Conservation (phyloP, 305 asterid species). For the Ajuga reptans region DNA sequence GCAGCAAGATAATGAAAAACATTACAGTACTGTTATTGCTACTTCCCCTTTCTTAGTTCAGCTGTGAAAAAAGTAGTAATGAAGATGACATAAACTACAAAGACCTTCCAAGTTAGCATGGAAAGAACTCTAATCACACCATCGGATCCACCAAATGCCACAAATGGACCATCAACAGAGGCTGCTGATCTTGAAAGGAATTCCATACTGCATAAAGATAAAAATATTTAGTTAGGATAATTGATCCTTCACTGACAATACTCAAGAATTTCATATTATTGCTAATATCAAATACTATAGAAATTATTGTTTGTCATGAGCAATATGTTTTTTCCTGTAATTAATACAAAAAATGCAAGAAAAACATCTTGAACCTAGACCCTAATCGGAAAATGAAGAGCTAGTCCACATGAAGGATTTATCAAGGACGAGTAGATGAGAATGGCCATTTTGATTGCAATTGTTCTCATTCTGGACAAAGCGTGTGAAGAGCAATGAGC, state of each 20-base stretch:
- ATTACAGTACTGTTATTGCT: slow-evolving; percentile 11
- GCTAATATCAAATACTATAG: not conserved
- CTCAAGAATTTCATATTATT: slow-evolving; percentile 4
- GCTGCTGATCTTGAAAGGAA: slow-evolving; percentile 63
- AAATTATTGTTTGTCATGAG: not conserved
- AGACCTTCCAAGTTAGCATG: slow-evolving; percentile 97
- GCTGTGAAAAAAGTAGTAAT: not conserved
- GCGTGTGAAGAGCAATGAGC: not conserved
- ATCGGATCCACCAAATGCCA: slow-evolving; percentile 95
- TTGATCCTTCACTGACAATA: slow-evolving; percentile 13
- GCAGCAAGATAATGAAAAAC: slow-evolving; percentile 21
- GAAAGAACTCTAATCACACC: slow-evolving; percentile 97
- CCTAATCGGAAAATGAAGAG: not conserved
- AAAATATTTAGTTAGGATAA: slow-evolving; percentile 18
- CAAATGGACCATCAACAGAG: slow-evolving; percentile 85
- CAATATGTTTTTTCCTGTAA: not conserved
- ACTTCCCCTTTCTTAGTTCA: not conserved
- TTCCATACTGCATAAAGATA: slow-evolving; percentile 72
- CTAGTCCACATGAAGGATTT: not conserved
- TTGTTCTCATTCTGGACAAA: not conserved
- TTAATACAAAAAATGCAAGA: slow-evolving; percentile 1
- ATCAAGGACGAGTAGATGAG: not conserved
- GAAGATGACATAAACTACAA: slow-evolving; percentile 13
- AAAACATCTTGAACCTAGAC: not conserved
- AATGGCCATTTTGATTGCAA: not conserved